phyloP scores from a whole-genome alignment of 805 yeast species.

The Sungouiozyma intestinalis region DNA sequence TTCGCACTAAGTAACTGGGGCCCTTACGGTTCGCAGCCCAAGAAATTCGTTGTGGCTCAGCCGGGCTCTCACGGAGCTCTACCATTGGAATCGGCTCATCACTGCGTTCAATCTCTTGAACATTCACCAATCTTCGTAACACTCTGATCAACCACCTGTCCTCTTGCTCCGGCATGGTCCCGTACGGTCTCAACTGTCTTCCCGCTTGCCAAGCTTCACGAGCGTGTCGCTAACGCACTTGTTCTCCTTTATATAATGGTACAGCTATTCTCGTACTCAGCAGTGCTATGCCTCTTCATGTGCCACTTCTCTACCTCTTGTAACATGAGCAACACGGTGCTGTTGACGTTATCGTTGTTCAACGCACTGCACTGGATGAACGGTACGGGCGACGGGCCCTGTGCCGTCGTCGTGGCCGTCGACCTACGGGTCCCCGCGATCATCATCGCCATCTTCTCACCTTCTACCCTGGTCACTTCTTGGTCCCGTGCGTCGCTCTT shows the following conservation, averaged over 20 bases:
- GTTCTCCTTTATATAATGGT: too few relatives aligned
- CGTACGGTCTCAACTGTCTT: too few relatives aligned
- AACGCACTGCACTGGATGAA: neutral
- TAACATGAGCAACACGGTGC: slow-evolving; percentile 7
- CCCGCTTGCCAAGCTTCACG: too few relatives aligned
- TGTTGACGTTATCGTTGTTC: slow-evolving; percentile 3
- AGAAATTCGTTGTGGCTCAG: neutral
- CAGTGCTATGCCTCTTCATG: slow-evolving; percentile 4
- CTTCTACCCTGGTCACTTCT: slow-evolving; percentile 2
- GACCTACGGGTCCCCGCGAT: too few relatives aligned
- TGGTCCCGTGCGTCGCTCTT: slow-evolving; percentile 16
- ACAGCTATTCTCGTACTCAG: neutral
- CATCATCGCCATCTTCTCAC: neutral
- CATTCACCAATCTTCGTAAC: slow-evolving; percentile 4
- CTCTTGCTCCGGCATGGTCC: neutral
- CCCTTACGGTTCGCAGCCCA: neutral
- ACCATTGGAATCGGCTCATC: neutral
- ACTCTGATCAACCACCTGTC: neutral
- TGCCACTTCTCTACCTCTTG: slow-evolving; percentile 16
- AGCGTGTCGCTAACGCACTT: neutral
- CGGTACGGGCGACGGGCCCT: neutral
- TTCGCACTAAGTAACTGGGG: neutral
- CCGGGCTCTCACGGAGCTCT: neutral
- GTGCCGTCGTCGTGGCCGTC: too few relatives aligned
- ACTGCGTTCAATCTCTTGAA: slow-evolving; percentile 6